Conservation (phyloP, 495 filamentous ascomycete species). For the Penicillium coffeae region DNA sequence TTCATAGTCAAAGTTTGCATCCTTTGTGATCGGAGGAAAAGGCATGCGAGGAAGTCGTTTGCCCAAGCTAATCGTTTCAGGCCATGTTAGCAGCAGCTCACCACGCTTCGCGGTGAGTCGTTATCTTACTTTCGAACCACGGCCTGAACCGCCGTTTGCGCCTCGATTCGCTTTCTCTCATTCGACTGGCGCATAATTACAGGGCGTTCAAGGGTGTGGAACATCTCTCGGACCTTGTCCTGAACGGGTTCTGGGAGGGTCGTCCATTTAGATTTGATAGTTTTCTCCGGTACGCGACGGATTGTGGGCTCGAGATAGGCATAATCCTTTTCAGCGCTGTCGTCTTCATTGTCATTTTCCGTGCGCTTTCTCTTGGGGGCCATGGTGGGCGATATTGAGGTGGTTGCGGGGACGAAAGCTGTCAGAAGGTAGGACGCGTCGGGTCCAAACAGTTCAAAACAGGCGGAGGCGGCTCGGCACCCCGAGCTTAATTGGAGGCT, state of each 20-base stretch:
- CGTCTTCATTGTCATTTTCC: slow-evolving; percentile 15
- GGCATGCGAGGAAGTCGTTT: slow-evolving; percentile 54
- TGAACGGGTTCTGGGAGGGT: slow-evolving; percentile 48
- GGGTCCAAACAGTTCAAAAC: slow-evolving; percentile 5
- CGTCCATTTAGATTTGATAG: slow-evolving; percentile 58
- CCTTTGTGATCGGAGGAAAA: slow-evolving; percentile 56
- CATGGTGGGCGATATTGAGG: slow-evolving; percentile 15
- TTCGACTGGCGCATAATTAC: slow-evolving; percentile 52
- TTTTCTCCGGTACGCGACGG: slow-evolving; percentile 51
- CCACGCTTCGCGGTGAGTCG: not conserved
- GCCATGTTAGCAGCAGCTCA: not conserved
- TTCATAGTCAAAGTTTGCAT: slow-evolving; percentile 58
- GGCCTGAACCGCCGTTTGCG: slow-evolving; percentile 48
- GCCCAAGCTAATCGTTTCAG: slow-evolving; percentile 30
- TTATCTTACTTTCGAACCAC: slow-evolving; percentile 42
- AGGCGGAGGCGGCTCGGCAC: not conserved
- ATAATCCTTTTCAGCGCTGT: slow-evolving; percentile 29
- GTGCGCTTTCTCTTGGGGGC: slow-evolving; percentile 38
- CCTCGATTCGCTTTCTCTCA: slow-evolving; percentile 53
- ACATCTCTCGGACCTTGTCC: slow-evolving; percentile 49
- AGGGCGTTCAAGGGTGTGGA: slow-evolving; percentile 51
- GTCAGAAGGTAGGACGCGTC: slow-evolving; percentile 13
- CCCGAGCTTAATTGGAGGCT: not conserved
- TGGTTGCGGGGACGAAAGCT: not conserved
- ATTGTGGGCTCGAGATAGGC: slow-evolving; percentile 48